A percentile compares a stretch with the other conserved stretches of the same genome.
These are phyloP conservation scores for Yarrowia porcina DNA, from an alignment of 805 yeast genomes.

Conservation along the genomic window DNA sequence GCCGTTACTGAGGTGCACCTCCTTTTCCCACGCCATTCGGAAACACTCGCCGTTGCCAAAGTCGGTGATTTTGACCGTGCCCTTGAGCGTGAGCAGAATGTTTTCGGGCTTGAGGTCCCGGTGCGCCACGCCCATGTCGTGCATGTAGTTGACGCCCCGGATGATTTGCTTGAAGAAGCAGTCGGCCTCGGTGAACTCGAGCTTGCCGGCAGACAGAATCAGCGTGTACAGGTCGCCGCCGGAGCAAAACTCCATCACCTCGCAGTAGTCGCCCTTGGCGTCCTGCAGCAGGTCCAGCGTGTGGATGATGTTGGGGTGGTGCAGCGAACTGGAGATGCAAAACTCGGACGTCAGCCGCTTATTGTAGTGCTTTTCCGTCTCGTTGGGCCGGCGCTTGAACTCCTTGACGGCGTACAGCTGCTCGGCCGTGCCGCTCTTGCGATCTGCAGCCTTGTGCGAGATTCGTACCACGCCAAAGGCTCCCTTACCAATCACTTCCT, in stretches of 20 bases:
- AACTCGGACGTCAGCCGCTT: conserved; percentile 85
- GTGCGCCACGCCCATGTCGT: conserved; percentile 88
- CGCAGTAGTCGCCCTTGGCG: conserved; percentile 67
- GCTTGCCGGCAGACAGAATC: conserved; percentile 49
- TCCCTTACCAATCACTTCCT: conserved; percentile 91
- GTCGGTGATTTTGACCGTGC: conserved; percentile 70
- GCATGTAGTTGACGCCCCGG: conserved; percentile 80
- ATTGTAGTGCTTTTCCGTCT: conserved; percentile 54
- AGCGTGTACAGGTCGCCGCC: conserved; percentile 75
- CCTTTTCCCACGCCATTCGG: conserved; percentile 83
- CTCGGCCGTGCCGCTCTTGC: conserved; percentile 43
- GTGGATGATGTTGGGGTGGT: conserved; percentile 71
- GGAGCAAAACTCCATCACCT: conserved; percentile 94
- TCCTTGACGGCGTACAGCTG: conserved; percentile 72
- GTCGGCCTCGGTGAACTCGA: conserved; percentile 70
- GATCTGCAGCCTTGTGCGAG: conserved; percentile 55
- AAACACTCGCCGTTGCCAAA: conserved; percentile 92
- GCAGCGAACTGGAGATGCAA: conserved; percentile 75
- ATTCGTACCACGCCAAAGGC: conserved; percentile 91
- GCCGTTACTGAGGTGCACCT: conserved; percentile 66
- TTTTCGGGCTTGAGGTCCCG: conserved; percentile 92
- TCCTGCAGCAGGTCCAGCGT: conserved; percentile 79
- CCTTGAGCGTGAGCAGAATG: conserved; percentile 62
- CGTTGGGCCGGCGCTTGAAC: conserved; percentile 59
- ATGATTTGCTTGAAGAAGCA: conserved; percentile 85